Conservation (phyloP, 768 basidiomycete species). For the Leccinum aurantiacum region DNA sequence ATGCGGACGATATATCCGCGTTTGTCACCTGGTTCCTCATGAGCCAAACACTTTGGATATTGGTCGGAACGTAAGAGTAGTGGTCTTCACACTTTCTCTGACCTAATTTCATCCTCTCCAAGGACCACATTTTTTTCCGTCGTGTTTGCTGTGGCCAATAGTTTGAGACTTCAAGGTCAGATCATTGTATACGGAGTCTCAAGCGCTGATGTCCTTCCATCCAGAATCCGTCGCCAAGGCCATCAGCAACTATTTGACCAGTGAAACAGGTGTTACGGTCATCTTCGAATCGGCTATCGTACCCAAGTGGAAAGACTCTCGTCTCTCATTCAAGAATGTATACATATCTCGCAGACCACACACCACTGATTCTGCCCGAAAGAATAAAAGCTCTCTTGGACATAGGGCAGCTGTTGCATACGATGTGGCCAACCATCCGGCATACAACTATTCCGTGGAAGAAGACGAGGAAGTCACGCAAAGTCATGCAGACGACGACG, state of each 20-base stretch:
- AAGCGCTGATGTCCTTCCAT: conserved; percentile 8
- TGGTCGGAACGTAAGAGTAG: conserved; percentile 65
- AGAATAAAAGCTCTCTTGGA: conserved; percentile 30
- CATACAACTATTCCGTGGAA: conserved; percentile 60
- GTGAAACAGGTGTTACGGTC: conserved; percentile 90
- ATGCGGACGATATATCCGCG: conserved; percentile 95
- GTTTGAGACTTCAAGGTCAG: conserved; percentile 79
- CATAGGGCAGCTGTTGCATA: conserved; percentile 67
- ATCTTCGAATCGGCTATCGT: conserved; percentile 98
- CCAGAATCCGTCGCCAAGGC: conserved; percentile 81
- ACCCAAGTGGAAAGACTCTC: conserved; percentile 95
- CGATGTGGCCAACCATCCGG: conserved; percentile 75
- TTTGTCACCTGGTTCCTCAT: conserved; percentile 95
- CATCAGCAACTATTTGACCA: conserved; percentile 90
- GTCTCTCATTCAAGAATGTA: conserved; percentile 95
- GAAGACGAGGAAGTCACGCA: conserved; percentile 49
- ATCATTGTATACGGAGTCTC: not conserved
- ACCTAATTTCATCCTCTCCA: conserved; percentile 5
- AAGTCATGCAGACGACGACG: conserved; percentile 48
- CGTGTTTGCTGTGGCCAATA: conserved; percentile 85
- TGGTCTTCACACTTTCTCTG: not conserved
- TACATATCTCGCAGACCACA: conserved; percentile 82
- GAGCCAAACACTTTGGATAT: conserved; percentile 94
- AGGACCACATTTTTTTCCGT: conserved; percentile 97
- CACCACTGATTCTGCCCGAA: conserved; percentile 16